These are phyloP conservation scores for Hamamelis virginiana DNA, from an alignment of 164 flowering plant genomes.

Conservation along the genomic window DNA sequence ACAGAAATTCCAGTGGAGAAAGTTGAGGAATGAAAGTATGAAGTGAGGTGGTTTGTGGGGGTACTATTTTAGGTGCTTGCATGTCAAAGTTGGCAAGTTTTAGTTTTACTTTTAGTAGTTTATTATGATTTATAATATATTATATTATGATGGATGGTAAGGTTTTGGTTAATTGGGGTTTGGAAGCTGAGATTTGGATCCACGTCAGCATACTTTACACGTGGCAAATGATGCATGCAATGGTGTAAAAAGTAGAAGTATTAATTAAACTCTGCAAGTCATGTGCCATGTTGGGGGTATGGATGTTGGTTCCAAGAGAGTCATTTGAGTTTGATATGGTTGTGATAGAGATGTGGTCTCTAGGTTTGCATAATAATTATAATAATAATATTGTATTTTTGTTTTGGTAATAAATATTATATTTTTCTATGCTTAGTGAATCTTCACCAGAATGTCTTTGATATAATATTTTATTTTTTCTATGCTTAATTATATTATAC, in stretches of 20 bases:
- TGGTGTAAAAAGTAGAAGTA: not conserved
- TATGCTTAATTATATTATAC: too few relatives aligned
- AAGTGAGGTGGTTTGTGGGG: not conserved
- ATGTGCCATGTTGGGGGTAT: not conserved
- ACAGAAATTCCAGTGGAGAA: conserved; percentile 36
- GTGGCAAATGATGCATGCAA: not conserved
- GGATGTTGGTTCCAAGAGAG: conserved; percentile 1
- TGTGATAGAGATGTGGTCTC: conserved; percentile 19
- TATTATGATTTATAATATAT: not conserved
- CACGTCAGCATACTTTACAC: conserved; percentile 6
- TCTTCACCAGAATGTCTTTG: not conserved
- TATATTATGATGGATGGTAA: not conserved
- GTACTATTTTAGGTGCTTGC: not conserved
- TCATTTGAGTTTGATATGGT: conserved; percentile 13
- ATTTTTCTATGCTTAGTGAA: not conserved
- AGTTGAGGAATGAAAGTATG: conserved; percentile 24
- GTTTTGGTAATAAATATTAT: not conserved
- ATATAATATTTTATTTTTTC: too few relatives aligned
- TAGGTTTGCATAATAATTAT: conserved; percentile 20
- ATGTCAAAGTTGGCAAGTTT: conserved; percentile 4
- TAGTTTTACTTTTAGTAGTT: not conserved
- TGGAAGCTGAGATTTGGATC: conserved; percentile 6
- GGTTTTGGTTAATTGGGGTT: conserved; percentile 1
- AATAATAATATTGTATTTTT: not conserved
- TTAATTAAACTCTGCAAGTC: not conserved